phyloP scores from a whole-genome alignment of 2,329 filamentous ascomycete genomes.

The Ambrosiella xylebori region DNA sequence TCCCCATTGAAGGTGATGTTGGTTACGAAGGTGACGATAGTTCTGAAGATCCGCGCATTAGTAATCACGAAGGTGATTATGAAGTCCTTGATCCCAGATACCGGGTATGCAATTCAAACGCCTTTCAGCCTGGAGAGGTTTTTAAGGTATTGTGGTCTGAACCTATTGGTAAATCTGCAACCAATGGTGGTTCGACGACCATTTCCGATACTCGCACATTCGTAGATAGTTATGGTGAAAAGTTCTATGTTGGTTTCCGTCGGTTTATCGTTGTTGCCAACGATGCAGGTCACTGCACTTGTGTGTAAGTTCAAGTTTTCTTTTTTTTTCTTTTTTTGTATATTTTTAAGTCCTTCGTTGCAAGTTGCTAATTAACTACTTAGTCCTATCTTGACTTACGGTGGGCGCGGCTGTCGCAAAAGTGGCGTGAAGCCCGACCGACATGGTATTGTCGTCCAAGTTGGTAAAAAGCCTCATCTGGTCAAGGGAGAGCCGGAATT shows the following conservation, averaged over 20 bases:
- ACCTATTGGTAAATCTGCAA: conserved; percentile 24
- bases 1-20: neutral
- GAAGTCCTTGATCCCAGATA: conserved; percentile 7
- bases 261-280: conserved; percentile 38
- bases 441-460: conserved; percentile 31
- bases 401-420: conserved; percentile 34
- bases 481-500: conserved; percentile 28
- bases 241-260: conserved; percentile 32
- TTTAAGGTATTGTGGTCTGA: conserved; percentile 40
- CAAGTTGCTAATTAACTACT: conserved; percentile 9
- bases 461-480: conserved; percentile 17
- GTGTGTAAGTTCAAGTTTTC: conserved; percentile 29
- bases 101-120: conserved; percentile 1
- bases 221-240: conserved; percentile 21
- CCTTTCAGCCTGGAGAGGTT: conserved; percentile 22
- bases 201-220: conserved; percentile 21
- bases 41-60: neutral
- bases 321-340: neutral
- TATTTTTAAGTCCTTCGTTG: neutral
- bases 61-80: neutral
- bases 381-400: conserved; percentile 40
- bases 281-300: conserved; percentile 35
- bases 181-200: conserved; percentile 17
- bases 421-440: conserved; percentile 33
- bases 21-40: neutral